Evolutionary conservation across 2,329 filamentous ascomycete genomes (phyloP), one percentile per base, ranked within the genome.

Genomic region (Fusarium continuum): DNA sequence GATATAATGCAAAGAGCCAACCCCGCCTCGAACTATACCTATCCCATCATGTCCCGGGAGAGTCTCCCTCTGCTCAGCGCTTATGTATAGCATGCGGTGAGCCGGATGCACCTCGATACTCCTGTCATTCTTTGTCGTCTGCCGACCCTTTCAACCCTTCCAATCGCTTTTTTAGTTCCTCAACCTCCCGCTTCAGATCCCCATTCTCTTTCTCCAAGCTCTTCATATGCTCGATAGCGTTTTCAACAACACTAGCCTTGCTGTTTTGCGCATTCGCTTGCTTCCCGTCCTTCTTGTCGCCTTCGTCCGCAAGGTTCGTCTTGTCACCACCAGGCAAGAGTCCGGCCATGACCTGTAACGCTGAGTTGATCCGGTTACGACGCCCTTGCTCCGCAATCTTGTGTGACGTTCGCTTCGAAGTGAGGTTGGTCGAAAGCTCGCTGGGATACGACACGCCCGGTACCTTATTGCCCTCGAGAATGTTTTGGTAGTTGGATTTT

Each of bases 401-500:
- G 80, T 99, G 95, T 36, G 93, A 97, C 3, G 95, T 98, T 48
- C 94, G 90, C 80, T 99, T 99, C 4, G 93, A 97, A 0, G 93
- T 97, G 22, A 99, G 80, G 65, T 97, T 97, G 19, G 93, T 96
- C 7, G 93, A 96, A 35, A 99, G 83, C 46, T 93, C 91, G 68
- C 91, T 92, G 1, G 94, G 93, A 69, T 97, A 98, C 2, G 90
- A 91, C 11, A 97, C 90, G 11, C 94, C 94, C 0, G 93, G 93
- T 1, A 97, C 87, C 52, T 90, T 89, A 45, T 93, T 98, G 43
- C 95, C 95, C 74, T 98, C 95, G 10, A 99, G 79, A 31, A 99
- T 95, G 70, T 97, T 96, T 72, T 98, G 94, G 72, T 99, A 99
- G 72, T 99, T 99, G 3, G 94, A 98, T 75, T 98, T 98, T 14